Base-by-base conservation (phyloP, 768 basidiomycete species). In the Collybia sordida region DNA sequence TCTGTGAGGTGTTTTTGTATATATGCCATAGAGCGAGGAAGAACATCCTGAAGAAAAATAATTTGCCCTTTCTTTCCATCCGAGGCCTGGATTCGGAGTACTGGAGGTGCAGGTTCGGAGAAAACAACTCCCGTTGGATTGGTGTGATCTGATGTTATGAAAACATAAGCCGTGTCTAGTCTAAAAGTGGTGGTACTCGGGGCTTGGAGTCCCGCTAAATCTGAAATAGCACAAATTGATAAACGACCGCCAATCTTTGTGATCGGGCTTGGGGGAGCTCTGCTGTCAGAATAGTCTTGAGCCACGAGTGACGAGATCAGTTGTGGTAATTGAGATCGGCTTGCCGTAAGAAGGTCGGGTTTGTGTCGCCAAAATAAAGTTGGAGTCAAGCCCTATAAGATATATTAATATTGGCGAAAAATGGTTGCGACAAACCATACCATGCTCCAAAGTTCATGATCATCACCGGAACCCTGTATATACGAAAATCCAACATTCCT, bases 401-500 rank as follows among this genome's bases (percentile, higher is more conserved):
- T n/a, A 21, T n/a, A 36, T 37, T 36, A 31, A 31, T 17, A 3
- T 25, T 42, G n/a, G 41, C 23, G 15, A 37, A 31, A 27, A 25
- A 52, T 42, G 45, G 45, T 45, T 40, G 4, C 45, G 45, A 31
- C 44, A 24, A 11, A 24, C 25, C 65, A 38, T 48, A 89, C 90
- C 81, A 81, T 80, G 23, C 85, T 79, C 93, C 93, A 95, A 4
- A 88, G 72, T 65, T 97, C 94, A 60, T 95, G 92, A 59, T 98
- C 96, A 59, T 98, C 96, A 0, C 94, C 96, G 0, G 90, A 91
- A 1, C 96, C 96, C 64, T 96, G 94, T 6, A 98, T 81, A 63
- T 98, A 98, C 18, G 83, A 74, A 62, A 86, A 97, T 0, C 90
- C 90, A n/a, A 72, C 67, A 7, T 72, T 55, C 0, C 86, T 79